Conservation (phyloP, 768 basidiomycete species). For the Hysterangium stoloniferum region DNA sequence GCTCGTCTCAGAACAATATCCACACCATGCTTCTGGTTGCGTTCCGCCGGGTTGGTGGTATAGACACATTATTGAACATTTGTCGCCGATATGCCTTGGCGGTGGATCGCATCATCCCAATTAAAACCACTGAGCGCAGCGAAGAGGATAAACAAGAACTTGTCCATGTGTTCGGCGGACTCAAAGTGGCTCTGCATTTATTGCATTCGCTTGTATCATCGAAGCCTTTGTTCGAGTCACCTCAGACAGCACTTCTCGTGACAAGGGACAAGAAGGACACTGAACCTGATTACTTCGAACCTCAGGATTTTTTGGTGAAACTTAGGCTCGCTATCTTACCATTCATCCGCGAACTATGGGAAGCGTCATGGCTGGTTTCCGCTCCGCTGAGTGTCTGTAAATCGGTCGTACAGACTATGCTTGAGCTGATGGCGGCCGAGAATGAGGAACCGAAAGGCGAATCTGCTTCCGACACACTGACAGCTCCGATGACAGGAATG, state of each 20-base stretch:
- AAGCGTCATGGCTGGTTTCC: slow-evolving; percentile 70
- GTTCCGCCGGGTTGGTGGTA: slow-evolving; percentile 64
- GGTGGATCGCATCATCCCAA: slow-evolving; percentile 45
- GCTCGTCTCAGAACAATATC: slow-evolving; percentile 61
- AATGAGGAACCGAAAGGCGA: slow-evolving; percentile 62
- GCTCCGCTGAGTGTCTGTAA: slow-evolving; percentile 70
- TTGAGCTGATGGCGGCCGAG: slow-evolving; percentile 78
- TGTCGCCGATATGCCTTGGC: slow-evolving; percentile 46
- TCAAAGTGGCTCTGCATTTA: slow-evolving; percentile 76
- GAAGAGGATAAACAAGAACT: slow-evolving; percentile 55
- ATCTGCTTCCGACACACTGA: slow-evolving; percentile 22
- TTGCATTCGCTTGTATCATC: slow-evolving; percentile 70
- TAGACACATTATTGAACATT: slow-evolving; percentile 56
- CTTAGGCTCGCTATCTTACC: slow-evolving; percentile 68
- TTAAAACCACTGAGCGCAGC: slow-evolving; percentile 49
- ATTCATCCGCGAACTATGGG: slow-evolving; percentile 65
- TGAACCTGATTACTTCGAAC: slow-evolving; percentile 74
- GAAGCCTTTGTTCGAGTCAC: slow-evolving; percentile 76
- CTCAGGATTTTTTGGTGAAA: slow-evolving; percentile 79
- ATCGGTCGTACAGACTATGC: slow-evolving; percentile 65
- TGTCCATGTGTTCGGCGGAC: slow-evolving; percentile 67
- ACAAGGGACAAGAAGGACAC: slow-evolving; percentile 75
- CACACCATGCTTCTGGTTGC: slow-evolving; percentile 77
- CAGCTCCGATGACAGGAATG: slow-evolving; percentile 27
- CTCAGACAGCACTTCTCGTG: slow-evolving; percentile 65